phyloP scores from a whole-genome alignment of 2,329 filamentous ascomycete species.

The Sporothrix phasma region DNA sequence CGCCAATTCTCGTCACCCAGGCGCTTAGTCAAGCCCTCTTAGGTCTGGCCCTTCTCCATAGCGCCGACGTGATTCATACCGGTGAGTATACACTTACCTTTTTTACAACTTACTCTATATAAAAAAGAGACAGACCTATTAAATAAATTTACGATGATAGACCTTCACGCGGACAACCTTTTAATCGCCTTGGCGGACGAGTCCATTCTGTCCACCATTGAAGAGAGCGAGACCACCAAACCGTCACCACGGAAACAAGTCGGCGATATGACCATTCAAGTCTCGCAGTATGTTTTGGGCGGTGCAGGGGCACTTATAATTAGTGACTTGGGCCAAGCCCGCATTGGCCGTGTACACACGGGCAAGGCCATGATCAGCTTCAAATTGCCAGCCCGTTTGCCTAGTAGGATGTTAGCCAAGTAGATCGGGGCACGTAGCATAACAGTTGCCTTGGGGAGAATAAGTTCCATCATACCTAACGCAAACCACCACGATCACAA shows the following conservation, averaged over 20 bases:
- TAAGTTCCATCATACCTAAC: too few relatives aligned
- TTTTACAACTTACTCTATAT: too few relatives aligned
- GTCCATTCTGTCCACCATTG: neutral
- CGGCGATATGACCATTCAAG: constrained; percentile 21
- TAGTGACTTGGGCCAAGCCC: constrained; percentile 30
- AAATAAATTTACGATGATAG: neutral
- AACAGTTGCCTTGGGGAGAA: too few relatives aligned
- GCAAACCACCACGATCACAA: too few relatives aligned
- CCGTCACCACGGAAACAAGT: neutral
- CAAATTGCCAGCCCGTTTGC: too few relatives aligned
- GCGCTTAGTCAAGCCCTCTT: neutral
- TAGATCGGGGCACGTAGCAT: too few relatives aligned
- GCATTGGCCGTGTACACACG: constrained; percentile 19
- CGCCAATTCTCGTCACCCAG: neutral
- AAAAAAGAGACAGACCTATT: too few relatives aligned
- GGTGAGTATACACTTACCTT: too few relatives aligned
- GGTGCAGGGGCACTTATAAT: constrained; percentile 26
- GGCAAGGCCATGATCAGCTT: constrained; percentile 21
- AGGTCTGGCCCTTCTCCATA: neutral
- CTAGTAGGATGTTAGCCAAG: too few relatives aligned
- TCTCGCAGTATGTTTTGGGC: constrained; percentile 26
- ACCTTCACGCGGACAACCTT: neutral
- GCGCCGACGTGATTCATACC: neutral
- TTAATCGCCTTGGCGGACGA: neutral
- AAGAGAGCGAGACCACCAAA: neutral